Conservation (phyloP, 1,139 yeast genomes). For the Yamadazyma sp. region DNA sequence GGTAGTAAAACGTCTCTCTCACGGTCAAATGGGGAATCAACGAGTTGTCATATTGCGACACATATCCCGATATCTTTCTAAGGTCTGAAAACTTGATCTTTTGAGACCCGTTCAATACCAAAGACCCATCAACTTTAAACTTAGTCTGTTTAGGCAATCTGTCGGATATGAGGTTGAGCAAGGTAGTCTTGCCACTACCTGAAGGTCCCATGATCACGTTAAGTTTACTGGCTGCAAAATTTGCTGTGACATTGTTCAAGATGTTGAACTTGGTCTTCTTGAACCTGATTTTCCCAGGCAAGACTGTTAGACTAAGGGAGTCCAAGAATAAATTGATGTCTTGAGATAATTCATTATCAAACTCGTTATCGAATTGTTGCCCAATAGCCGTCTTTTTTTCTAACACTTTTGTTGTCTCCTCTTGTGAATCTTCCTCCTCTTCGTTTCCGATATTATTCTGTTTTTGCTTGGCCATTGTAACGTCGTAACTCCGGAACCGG, state of each 20-base stretch:
- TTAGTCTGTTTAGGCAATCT: constrained; percentile 45
- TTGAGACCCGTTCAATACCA: constrained; percentile 21
- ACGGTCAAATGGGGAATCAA: constrained; percentile 72
- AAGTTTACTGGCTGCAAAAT: constrained; percentile 59
- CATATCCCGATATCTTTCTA: constrained; percentile 61
- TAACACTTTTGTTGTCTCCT: not conserved
- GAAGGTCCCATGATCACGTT: constrained; percentile 91
- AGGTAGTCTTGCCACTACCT: constrained; percentile 81
- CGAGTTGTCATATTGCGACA: constrained; percentile 77
- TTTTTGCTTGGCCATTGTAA: constrained; percentile 49
- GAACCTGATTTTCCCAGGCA: constrained; percentile 7
- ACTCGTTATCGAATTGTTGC: constrained; percentile 8
- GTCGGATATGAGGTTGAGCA: constrained; percentile 66
- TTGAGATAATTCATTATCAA: constrained; percentile 17
- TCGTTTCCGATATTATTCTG: constrained; percentile 34
- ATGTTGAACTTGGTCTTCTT: constrained; percentile 15
- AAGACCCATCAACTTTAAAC: constrained; percentile 24
- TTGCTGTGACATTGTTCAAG: constrained; percentile 53
- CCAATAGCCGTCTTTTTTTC: not conserved
- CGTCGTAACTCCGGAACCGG: constrained; percentile 49
- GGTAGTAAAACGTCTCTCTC: constrained; percentile 68
- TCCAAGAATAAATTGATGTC: constrained; percentile 21
- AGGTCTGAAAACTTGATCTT: constrained; percentile 45
- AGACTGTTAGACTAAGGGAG: constrained; percentile 12
- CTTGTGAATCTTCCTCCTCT: constrained; percentile 16